Conservation (phyloP, 2,329 filamentous ascomycete species). For the Colletotrichum scovillei region DNA sequence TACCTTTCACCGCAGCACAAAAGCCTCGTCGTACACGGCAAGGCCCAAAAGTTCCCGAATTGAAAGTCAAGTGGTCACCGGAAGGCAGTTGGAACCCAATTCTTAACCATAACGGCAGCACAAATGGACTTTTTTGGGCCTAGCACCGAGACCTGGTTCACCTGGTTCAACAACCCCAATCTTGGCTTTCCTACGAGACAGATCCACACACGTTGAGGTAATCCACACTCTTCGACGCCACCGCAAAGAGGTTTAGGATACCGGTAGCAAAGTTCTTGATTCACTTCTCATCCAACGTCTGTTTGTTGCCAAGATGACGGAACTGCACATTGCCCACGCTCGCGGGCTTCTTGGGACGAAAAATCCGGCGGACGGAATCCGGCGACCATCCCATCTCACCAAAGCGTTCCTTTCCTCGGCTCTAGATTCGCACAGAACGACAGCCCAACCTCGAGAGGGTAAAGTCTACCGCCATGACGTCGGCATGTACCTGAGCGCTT, state of each 20-base stretch:
- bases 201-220: background rate
- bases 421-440: background rate
- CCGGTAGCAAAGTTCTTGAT: background rate
- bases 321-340: background rate
- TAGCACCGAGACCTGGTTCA: background rate
- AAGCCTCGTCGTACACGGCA: background rate
- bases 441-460: background rate
- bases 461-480: constrained; percentile 25
- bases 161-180: background rate
- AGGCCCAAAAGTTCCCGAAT: background rate
- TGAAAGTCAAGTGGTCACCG: background rate
- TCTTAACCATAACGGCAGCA: background rate
- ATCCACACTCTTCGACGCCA: constrained; percentile 15
- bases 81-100: background rate
- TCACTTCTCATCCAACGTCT: background rate
- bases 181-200: constrained; percentile 22
- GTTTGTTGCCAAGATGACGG: background rate
- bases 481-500: constrained; percentile 19
- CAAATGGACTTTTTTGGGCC: background rate
- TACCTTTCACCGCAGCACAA: background rate
- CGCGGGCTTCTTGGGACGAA: constrained; percentile 11
- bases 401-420: background rate
- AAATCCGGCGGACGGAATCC: background rate
- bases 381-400: constrained; percentile 10
- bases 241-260: background rate